Base-by-base conservation (phyloP, 2,329 filamentous ascomycete genomes). In the Colletotrichum truncatum region DNA sequence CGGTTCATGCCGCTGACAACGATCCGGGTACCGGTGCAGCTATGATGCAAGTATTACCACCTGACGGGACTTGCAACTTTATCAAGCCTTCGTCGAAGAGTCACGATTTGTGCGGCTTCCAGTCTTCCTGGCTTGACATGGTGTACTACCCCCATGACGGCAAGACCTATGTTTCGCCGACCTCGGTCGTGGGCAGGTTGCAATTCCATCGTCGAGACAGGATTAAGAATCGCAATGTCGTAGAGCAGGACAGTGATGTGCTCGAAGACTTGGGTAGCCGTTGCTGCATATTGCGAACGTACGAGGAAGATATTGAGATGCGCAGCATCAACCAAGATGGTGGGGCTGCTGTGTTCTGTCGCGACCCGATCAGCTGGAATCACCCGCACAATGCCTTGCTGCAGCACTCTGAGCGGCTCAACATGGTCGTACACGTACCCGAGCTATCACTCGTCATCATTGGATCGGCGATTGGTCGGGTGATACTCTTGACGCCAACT, bases 381-480 rank as follows among this genome's bases (percentile, higher is more conserved):
- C 66, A 66, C 9, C 70, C 74, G 12, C 43, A 51, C 3, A 67
- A 70, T 8, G 34, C 25, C 12, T 34, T 56, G 14, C 53, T 67
- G 69, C 70, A 26, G 32, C 56, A 5, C 67, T 72, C 4, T 70
- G 72, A 68, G 76, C 72, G 67, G 45, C 67, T 93, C 21, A 89
- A 85, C 76, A 88, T 92, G 82, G 76, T 88, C 36, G 78, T 84
- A 0, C 83, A 89, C 53, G 87, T 94, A 1, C 90, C 90, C 0
- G 89, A 92, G 70, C 80, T 96, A 1, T 89, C 84, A n/a, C 79
- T 94, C 12, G 85, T 94, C 8, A 80, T 93, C 3, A 79, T 90
- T 1, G 92, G 85, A 1, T 90, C 89, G 10, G 84, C 89, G n/a
- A 85, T 84, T 49, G 92, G 92, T 1, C 84, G 88, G 8, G 91